phyloP scores from a whole-genome alignment of 257 asterid species.

The Solanum tarijense region DNA sequence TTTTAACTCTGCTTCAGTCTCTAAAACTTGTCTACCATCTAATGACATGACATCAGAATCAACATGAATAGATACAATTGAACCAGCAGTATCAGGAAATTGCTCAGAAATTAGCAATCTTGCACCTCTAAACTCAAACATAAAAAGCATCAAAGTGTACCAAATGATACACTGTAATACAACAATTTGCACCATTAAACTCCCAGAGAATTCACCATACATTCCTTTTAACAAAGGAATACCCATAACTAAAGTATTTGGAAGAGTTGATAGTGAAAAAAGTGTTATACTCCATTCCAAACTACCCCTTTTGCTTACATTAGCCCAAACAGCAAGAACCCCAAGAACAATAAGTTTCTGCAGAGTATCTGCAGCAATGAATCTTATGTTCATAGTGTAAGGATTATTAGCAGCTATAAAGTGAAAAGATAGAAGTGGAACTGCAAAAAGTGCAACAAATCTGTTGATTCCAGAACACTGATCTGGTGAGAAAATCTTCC shows the following conservation, averaged over 20 bases:
- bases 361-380: conserved; percentile 81
- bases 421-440: conserved; percentile 80
- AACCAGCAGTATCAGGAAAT: conserved; percentile 79
- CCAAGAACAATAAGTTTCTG: conserved; percentile 61
- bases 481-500: conserved; percentile 86
- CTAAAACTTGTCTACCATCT: conserved; percentile 66
- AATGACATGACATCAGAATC: conserved; percentile 78
- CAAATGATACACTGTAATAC: conserved; percentile 87
- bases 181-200: conserved; percentile 82
- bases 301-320: conserved; percentile 40
- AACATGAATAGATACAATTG: conserved; percentile 78
- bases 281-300: conserved; percentile 88
- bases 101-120: conserved; percentile 67
- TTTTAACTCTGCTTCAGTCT: conserved; percentile 65
- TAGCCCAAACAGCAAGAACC: conserved; percentile 49
- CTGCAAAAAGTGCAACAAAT: conserved; percentile 84
- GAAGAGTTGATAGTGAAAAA: conserved; percentile 74
- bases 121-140: conserved; percentile 84
- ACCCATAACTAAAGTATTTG: conserved; percentile 92
- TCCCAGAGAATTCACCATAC: conserved; percentile 69
- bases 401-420: conserved; percentile 76
- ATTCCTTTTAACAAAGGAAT: conserved; percentile 77
- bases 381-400: conserved; percentile 63
- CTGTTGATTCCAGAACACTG: conserved; percentile 94
- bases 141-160: conserved; percentile 85